Base-by-base conservation (phyloP, 2,329 filamentous ascomycete genomes). In the Parafenestella ontariensis region DNA sequence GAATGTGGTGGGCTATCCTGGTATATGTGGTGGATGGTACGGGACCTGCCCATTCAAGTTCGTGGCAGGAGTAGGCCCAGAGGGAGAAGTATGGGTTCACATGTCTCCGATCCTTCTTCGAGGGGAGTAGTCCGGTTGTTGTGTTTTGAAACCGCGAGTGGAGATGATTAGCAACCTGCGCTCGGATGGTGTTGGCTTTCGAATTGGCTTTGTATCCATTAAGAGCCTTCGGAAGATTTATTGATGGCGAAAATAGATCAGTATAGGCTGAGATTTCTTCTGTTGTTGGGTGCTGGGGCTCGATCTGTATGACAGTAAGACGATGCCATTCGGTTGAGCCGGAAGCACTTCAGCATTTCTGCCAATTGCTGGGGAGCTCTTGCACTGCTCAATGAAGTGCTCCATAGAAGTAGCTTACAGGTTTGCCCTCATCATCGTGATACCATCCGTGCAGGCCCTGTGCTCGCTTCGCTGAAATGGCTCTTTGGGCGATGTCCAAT, bases 1-100 rank as follows among this genome's bases (percentile, higher is more conserved):
- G 81, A 6, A 90, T 79, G 63, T 89, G 88, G 74, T 92, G 89
- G 45, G 83, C 84, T 54, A 80, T 82, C 47, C 79, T 81, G 3
- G 83, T 81, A 23, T 79, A 75, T 15, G 78, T 79, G 3, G 87
- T 84, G 31, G 76, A 75, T 13, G 78, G 73, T 68, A 82, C 76
- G 2, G 88, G 86, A 1, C 88, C 87, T 45, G 82, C 82, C 87
- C 87, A 89, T 74, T 88, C 84, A 7, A 92, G 79, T 56, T 81
- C 81, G 24, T 83, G 81, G 64, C 84, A 87, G 1, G 85, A 82
- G 84, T 88, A 90, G 23, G 79, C 77, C 83, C 88, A 90, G 66
- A 89, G 84, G 64, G 87, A 82, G 47, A 87, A 79, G 72, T 89
- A 90, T 0, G 88, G 89, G 69, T 92, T 92, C 54, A 76, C 66